phyloP scores from a whole-genome alignment of 139 green algal genomes.

The Chlorella sp. region DNA sequence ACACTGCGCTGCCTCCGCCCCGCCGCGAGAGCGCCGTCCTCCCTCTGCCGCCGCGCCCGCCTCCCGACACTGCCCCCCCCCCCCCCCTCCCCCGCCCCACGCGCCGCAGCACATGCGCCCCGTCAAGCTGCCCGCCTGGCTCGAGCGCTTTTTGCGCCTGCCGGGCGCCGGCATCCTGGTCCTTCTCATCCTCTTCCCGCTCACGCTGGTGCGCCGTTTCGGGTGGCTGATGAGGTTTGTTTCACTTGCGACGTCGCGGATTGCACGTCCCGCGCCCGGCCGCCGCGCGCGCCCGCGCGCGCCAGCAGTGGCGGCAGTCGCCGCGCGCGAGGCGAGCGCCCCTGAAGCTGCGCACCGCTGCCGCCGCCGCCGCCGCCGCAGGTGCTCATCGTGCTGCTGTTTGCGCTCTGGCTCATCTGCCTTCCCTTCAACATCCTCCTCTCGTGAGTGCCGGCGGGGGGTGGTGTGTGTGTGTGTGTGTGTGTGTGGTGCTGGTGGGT shows the following conservation, averaged over 20 bases:
- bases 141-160: constrained; percentile 24
- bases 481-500: background rate
- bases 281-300: no score
- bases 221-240: background rate
- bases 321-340: background rate
- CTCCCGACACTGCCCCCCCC: no score
- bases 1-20: no score
- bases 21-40: no score
- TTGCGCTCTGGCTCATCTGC: constrained; percentile 5
- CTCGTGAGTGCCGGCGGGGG: background rate
- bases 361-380: no score
- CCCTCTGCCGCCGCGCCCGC: no score
- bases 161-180: constrained; percentile 15
- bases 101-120: constrained; percentile 11
- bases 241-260: background rate
- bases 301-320: background rate
- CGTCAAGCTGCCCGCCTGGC: constrained; percentile 23
- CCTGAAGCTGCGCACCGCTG: background rate
- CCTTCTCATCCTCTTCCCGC: constrained; percentile 22
- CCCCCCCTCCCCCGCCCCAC: background rate
- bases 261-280: no score
- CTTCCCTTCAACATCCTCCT: background rate
- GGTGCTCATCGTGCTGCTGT: constrained; percentile 3
- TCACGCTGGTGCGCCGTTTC: constrained; percentile 13
- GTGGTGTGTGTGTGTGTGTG: background rate